A percentile compares a stretch with the other conserved stretches of the same genome.
Evolutionary conservation across 352 stramenopile species (phyloP).

Genomic region (Pythium rishiriense): DNA sequence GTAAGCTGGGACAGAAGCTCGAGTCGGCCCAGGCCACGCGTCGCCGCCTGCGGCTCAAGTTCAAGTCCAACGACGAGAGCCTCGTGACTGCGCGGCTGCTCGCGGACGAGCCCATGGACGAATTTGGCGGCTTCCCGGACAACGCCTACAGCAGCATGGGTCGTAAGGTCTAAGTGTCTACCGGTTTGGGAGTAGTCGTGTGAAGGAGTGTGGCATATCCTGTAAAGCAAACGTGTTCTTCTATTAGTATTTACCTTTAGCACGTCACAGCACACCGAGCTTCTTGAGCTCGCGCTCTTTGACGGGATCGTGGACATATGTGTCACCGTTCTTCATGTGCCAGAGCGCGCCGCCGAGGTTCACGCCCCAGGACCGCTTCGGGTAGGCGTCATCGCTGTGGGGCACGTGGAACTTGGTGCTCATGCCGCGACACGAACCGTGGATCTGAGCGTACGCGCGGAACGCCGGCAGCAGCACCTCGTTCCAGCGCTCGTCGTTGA

Average conservation of each 20-base stretch:
- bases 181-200: too few relatives aligned
- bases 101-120: slow-evolving; percentile 15
- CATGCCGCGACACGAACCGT: slow-evolving; percentile 69
- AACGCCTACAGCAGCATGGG: slow-evolving; percentile 22
- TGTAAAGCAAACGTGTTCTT: not conserved
- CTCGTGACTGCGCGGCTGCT: slow-evolving; percentile 19
- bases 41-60: slow-evolving; percentile 24
- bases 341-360: slow-evolving; percentile 77
- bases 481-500: slow-evolving; percentile 70
- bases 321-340: slow-evolving; percentile 86
- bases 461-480: slow-evolving; percentile 70
- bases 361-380: slow-evolving; percentile 55
- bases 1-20: slow-evolving; percentile 34
- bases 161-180: not conserved
- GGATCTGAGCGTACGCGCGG: slow-evolving; percentile 48
- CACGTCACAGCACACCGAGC: slow-evolving; percentile 47
- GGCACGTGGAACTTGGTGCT: slow-evolving; percentile 77
- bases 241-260: not conserved
- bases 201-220: not conserved
- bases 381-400: slow-evolving; percentile 49
- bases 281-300: slow-evolving; percentile 61
- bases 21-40: slow-evolving; percentile 27
- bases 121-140: slow-evolving; percentile 22
- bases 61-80: slow-evolving; percentile 21
- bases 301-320: slow-evolving; percentile 65